Conservation (phyloP, 2,329 filamentous ascomycete genomes). For the Emergomyces africanus region DNA sequence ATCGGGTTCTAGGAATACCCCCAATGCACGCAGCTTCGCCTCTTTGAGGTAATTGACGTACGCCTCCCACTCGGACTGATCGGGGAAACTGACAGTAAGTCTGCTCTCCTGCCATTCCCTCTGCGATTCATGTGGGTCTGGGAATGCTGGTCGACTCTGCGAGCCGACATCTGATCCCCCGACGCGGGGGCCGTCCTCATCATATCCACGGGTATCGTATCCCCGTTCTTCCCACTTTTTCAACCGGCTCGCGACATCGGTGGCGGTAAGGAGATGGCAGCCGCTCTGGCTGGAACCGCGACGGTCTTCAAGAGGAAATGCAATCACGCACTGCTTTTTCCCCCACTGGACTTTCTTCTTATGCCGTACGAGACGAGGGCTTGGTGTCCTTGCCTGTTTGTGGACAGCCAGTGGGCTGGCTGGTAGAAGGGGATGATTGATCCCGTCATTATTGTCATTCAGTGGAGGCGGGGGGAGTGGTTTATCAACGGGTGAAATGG, state of each 20-base stretch:
- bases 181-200: slow-evolving; percentile 12
- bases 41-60: slow-evolving; percentile 78
- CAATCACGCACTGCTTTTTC: slow-evolving; percentile 60
- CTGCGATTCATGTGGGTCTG: slow-evolving; percentile 27
- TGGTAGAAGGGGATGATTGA: slow-evolving; percentile 7
- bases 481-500: slow-evolving; percentile 24
- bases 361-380: slow-evolving; percentile 20
- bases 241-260: slow-evolving; percentile 28
- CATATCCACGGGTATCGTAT: slow-evolving; percentile 30
- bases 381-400: neutral
- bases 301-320: slow-evolving; percentile 54
- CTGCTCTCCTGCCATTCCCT: slow-evolving; percentile 22
- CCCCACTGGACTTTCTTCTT: slow-evolving; percentile 66
- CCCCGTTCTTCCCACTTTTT: slow-evolving; percentile 31
- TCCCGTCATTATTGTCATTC: slow-evolving; percentile 9
- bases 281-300: slow-evolving; percentile 40
- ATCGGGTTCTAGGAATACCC: slow-evolving; percentile 71
- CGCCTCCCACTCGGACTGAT: slow-evolving; percentile 51
- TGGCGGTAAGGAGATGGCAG: slow-evolving; percentile 25
- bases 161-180: slow-evolving; percentile 18
- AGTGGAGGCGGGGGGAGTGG: slow-evolving; percentile 27
- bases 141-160: slow-evolving; percentile 32
- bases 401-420: neutral
- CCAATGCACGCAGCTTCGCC: slow-evolving; percentile 81
- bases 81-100: slow-evolving; percentile 30